These are phyloP conservation scores for Boletus rex-veris DNA, from an alignment of 768 basidiomycete genomes.

Conservation along the genomic window DNA sequence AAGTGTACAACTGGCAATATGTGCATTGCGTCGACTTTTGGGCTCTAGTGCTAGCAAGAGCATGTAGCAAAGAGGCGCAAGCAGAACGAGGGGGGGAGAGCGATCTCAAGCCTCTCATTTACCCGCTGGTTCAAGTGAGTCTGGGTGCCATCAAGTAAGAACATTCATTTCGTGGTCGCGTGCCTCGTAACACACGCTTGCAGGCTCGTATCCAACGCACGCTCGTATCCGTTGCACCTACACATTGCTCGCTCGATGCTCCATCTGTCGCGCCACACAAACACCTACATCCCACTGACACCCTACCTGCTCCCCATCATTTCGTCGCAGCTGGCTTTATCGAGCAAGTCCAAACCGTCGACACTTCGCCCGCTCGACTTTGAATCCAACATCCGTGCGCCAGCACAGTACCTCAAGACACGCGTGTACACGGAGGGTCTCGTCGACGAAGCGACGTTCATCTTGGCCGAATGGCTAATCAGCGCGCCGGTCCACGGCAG, in stretches of 20 bases:
- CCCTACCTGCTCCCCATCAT: slow-evolving; percentile 87
- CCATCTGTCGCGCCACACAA: slow-evolving; percentile 78
- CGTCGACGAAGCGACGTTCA: slow-evolving; percentile 74
- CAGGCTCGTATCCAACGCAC: slow-evolving; percentile 85
- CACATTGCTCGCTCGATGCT: slow-evolving; percentile 88
- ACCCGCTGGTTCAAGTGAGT: slow-evolving; percentile 92
- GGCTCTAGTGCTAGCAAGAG: slow-evolving; percentile 80
- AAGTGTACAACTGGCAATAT: slow-evolving; percentile 99
- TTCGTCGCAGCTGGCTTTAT: slow-evolving; percentile 62
- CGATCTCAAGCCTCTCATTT: slow-evolving; percentile 84
- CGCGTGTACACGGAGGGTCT: slow-evolving; percentile 80
- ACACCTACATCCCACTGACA: slow-evolving; percentile 82
- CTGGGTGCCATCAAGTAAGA: slow-evolving; percentile 88
- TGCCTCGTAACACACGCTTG: neutral
- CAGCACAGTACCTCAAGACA: slow-evolving; percentile 85
- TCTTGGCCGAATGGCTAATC: slow-evolving; percentile 80
- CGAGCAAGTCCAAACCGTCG: slow-evolving; percentile 74
- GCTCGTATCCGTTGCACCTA: slow-evolving; percentile 93
- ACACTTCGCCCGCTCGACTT: slow-evolving; percentile 88
- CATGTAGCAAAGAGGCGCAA: slow-evolving; percentile 63
- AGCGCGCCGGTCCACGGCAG: slow-evolving; percentile 69
- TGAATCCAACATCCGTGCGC: slow-evolving; percentile 81
- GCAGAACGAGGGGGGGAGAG: slow-evolving; percentile 57
- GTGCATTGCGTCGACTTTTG: slow-evolving; percentile 96
- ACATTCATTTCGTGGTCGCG: neutral